Percentiles rank a stretch among this genome's conserved stretches.
Conservation (phyloP, 805 yeast genomes). For the Yarrowia sp. region DNA sequence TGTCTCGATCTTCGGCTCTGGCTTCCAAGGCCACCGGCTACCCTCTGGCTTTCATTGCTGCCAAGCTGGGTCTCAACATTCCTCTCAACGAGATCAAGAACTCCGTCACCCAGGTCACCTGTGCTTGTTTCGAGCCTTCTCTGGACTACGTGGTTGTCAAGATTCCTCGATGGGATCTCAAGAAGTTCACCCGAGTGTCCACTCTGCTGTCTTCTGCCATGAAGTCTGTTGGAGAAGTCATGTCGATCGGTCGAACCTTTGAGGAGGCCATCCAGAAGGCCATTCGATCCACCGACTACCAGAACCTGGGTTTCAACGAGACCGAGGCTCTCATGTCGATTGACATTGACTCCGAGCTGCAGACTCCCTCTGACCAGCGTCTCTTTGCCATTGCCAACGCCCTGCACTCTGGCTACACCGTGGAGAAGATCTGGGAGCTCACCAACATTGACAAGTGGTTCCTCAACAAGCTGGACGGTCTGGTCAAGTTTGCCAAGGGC, state of each 20-base stretch:
- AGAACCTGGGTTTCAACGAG: slow-evolving; percentile 84
- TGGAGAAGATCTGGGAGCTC: slow-evolving; percentile 85
- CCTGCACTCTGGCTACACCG: slow-evolving; percentile 79
- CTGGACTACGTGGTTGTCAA: slow-evolving; percentile 94
- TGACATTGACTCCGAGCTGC: slow-evolving; percentile 88
- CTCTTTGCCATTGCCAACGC: slow-evolving; percentile 96
- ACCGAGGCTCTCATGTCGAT: slow-evolving; percentile 83
- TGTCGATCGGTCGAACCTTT: slow-evolving; percentile 95
- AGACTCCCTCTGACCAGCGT: slow-evolving; percentile 96
- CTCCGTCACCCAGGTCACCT: slow-evolving; percentile 70
- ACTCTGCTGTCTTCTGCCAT: slow-evolving; percentile 83
- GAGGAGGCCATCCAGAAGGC: slow-evolving; percentile 99
- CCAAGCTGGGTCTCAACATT: slow-evolving; percentile 89
- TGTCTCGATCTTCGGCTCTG: slow-evolving; percentile 96
- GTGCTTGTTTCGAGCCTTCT: slow-evolving; percentile 97
- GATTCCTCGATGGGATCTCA: slow-evolving; percentile 98
- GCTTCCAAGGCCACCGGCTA: slow-evolving; percentile 99
- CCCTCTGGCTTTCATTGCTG: slow-evolving; percentile 97
- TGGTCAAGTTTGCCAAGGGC: slow-evolving; percentile 66
- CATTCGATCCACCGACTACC: slow-evolving; percentile 92
- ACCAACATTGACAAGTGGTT: slow-evolving; percentile 97
- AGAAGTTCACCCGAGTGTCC: slow-evolving; percentile 90
- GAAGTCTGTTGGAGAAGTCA: slow-evolving; percentile 99
- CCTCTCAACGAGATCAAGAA: slow-evolving; percentile 88
- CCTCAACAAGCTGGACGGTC: slow-evolving; percentile 74